Evolutionary conservation across 495 filamentous ascomycete genomes (phyloP).

Genomic region (Chlorociboria aeruginascens): DNA sequence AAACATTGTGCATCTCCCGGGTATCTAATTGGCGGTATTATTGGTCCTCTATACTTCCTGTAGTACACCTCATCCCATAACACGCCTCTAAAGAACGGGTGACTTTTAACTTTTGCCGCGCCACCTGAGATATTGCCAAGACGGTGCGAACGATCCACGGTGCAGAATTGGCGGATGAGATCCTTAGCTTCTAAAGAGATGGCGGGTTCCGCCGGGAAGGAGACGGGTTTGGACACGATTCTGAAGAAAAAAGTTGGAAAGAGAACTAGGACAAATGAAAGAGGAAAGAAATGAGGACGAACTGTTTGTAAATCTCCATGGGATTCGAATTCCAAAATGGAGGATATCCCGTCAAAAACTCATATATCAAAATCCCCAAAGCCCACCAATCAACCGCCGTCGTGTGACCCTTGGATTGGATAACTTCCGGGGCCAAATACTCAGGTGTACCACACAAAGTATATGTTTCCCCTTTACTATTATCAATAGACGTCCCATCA

Average conservation of each 20-base stretch:
- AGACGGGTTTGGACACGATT: constrained; percentile 62
- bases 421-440: constrained; percentile 93
- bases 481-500: neutral
- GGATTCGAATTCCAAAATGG: constrained; percentile 96
- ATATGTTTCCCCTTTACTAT: constrained; percentile 66
- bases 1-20: constrained; percentile 84
- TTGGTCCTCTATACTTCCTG: constrained; percentile 61
- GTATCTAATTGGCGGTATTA: constrained; percentile 69
- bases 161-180: constrained; percentile 78
- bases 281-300: constrained; percentile 12
- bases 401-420: constrained; percentile 87
- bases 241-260: constrained; percentile 24
- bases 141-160: constrained; percentile 74
- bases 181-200: constrained; percentile 70
- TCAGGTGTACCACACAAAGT: constrained; percentile 95
- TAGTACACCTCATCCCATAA: constrained; percentile 79
- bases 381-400: constrained; percentile 99
- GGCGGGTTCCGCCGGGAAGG: constrained; percentile 47
- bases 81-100: constrained; percentile 75
- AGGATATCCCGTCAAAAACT: constrained; percentile 90
- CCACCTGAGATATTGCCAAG: constrained; percentile 84
- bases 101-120: constrained; percentile 66
- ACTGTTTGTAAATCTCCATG: constrained; percentile 93
- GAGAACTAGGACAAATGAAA: neutral
- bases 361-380: constrained; percentile 87